Evolutionary conservation across 495 filamentous ascomycete species (phyloP), one percentile per base, ranked within the genome.

Genomic region (Xylaria curta): DNA sequence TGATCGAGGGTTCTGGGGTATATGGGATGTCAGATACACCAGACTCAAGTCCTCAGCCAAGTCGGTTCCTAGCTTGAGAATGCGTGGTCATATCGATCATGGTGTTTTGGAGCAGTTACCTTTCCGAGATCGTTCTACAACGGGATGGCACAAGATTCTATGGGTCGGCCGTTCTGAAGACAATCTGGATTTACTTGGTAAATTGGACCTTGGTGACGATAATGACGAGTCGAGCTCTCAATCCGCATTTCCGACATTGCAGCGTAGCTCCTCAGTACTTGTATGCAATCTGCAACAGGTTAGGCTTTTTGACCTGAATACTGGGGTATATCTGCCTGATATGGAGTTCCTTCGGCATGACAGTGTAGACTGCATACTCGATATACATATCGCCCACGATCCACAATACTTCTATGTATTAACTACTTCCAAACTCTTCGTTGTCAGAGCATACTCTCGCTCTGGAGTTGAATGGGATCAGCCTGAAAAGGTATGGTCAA

Each of bases 1-100:
- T 76, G 85, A 88, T 51, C 75, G 79, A 56, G 94, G 94, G 0
- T 82, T 84, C 42, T 97, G 95, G 95, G 90, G 82, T 74, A 78
- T 97, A 4, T 97, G 91, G 90, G 87, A 94, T 69, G 80, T 97
- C 33, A 10, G 65, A 46, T 69, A 75, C 62, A 74, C 53, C 7
- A 76, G 24, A 71, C 4, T 49, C 21, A 80, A 78, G 47, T 54
- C 44, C 47, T 60, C 71, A 17, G 21, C 56, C 59, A 68, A 70
- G 53, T 72, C 71, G 19, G 69, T 31, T 19, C 42, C 64, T 28
- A 62, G 36, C 17, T 42, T 76, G 9, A 72, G n/a, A 31, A 54
- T 40, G 53, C 75, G 74, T 40, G 78, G 78, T 13, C 76, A 78
- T 72, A 72, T 79, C 51, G 72, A 75, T 58, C 70, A 67, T 33